These are phyloP conservation scores for Colletotrichum sp. DNA, from an alignment of 2,329 filamentous ascomycete species.

Conservation along the genomic window DNA sequence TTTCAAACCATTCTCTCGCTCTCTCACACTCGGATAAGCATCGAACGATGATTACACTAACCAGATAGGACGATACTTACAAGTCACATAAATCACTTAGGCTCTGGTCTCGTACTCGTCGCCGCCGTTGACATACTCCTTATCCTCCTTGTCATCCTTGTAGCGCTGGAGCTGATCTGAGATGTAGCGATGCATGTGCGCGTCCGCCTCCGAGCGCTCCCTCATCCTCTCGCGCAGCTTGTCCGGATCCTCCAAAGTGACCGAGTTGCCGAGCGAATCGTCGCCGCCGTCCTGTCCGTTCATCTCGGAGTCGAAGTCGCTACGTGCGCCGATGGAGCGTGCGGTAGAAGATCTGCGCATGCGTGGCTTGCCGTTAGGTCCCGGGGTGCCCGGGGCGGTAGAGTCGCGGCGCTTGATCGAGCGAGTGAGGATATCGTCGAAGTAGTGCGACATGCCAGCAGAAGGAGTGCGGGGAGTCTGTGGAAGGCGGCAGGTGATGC, in stretches of 20 bases:
- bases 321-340: conserved; percentile 82
- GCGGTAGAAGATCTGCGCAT: conserved; percentile 81
- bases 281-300: conserved; percentile 53
- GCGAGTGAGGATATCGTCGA: conserved; percentile 84
- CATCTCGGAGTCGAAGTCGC: conserved; percentile 69
- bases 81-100: neutral
- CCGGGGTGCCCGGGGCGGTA: conserved; percentile 32
- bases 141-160: conserved; percentile 39
- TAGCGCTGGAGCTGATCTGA: conserved; percentile 79
- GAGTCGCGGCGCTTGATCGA: conserved; percentile 47
- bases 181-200: conserved; percentile 82
- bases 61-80: neutral
- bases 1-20: neutral
- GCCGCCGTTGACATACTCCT: conserved; percentile 27
- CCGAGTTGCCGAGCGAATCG: conserved; percentile 14
- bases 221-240: conserved; percentile 54
- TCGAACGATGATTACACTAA: neutral
- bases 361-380: conserved; percentile 43
- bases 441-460: conserved; percentile 87
- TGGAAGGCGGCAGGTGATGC: conserved; percentile 86
- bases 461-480: conserved; percentile 91
- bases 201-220: conserved; percentile 61
- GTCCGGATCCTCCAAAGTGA: conserved; percentile 14
- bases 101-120: conserved; percentile 50
- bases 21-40: neutral